phyloP scores from a whole-genome alignment of 768 basidiomycete species.

The Gyrodon lividus region DNA sequence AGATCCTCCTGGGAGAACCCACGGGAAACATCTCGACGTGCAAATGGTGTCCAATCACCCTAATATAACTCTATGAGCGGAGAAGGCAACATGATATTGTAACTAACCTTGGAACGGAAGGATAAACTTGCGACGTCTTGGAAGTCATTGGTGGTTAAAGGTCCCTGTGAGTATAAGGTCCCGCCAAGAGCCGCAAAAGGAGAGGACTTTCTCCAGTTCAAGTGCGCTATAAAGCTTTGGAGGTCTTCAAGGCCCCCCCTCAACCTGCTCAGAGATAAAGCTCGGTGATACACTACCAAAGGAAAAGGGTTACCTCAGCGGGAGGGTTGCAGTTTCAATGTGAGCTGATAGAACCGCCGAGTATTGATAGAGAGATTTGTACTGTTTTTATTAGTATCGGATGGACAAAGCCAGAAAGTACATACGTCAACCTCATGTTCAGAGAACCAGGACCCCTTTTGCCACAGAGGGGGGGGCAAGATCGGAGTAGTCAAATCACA shows the following conservation, averaged over 20 bases:
- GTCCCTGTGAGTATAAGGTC: conserved; percentile 42
- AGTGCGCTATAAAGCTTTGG: conserved; percentile 40
- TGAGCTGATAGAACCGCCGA: conserved; percentile 61
- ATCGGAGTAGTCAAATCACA: conserved; percentile 53
- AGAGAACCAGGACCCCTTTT: conserved; percentile 28
- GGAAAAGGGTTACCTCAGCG: conserved; percentile 47
- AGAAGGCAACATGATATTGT: neutral
- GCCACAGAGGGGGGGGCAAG: conserved; percentile 45
- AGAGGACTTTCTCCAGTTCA: conserved; percentile 54
- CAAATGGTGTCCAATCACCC: conserved; percentile 30
- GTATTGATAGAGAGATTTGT: conserved; percentile 42
- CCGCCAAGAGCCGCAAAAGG: conserved; percentile 60
- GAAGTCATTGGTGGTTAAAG: conserved; percentile 25
- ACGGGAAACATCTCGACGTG: conserved; percentile 55
- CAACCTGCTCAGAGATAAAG: conserved; percentile 26
- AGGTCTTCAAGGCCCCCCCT: conserved; percentile 40
- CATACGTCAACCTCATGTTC: conserved; percentile 16
- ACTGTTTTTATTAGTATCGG: conserved; percentile 23
- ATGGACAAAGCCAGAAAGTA: conserved; percentile 9
- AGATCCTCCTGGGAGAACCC: conserved; percentile 48
- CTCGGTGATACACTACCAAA: neutral
- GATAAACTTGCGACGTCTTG: conserved; percentile 43
- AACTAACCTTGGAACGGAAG: conserved; percentile 21
- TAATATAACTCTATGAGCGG: conserved; percentile 2
- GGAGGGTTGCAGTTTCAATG: conserved; percentile 57